phyloP scores from a whole-genome alignment of 805 yeast species.

The Candida anglica region DNA sequence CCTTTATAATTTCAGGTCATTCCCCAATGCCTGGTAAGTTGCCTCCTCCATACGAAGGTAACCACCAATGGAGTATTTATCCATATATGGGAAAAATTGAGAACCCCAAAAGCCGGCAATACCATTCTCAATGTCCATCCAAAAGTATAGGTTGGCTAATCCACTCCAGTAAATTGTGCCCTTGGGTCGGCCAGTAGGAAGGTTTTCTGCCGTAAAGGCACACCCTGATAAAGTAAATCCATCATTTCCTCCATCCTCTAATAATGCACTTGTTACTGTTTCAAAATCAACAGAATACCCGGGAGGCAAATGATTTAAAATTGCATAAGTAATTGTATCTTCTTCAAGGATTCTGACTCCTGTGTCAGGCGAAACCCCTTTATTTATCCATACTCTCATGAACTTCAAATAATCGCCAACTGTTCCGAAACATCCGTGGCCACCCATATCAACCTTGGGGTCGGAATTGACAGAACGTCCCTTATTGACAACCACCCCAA shows the following conservation, averaged over 20 bases:
- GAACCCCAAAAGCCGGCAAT: conserved; percentile 38
- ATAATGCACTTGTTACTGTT: conserved; percentile 10
- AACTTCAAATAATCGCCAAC: conserved; percentile 36
- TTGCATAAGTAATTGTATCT: conserved; percentile 28
- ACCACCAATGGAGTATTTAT: conserved; percentile 15
- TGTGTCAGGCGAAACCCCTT: conserved; percentile 36
- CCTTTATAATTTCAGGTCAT: background rate
- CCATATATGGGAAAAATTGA: conserved; percentile 33
- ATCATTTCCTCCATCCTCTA: conserved; percentile 13
- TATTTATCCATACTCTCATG: conserved; percentile 36
- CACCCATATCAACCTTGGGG: conserved; percentile 36
- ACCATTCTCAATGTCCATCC: conserved; percentile 35
- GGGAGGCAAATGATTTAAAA: conserved; percentile 28
- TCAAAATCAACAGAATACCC: conserved; percentile 11
- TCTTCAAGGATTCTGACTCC: conserved; percentile 21
- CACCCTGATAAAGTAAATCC: conserved; percentile 35
- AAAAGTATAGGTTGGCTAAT: conserved; percentile 33
- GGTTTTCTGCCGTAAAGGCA: conserved; percentile 19
- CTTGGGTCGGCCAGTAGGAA: conserved; percentile 31
- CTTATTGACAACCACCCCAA: conserved; percentile 9
- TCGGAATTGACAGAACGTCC: conserved; percentile 15
- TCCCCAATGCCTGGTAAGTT: conserved; percentile 17
- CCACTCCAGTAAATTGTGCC: conserved; percentile 39
- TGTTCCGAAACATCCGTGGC: conserved; percentile 39
- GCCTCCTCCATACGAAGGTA: conserved; percentile 20